Evolutionary conservation across 768 basidiomycete species (phyloP).

Genomic region (Auricularia sp.): DNA sequence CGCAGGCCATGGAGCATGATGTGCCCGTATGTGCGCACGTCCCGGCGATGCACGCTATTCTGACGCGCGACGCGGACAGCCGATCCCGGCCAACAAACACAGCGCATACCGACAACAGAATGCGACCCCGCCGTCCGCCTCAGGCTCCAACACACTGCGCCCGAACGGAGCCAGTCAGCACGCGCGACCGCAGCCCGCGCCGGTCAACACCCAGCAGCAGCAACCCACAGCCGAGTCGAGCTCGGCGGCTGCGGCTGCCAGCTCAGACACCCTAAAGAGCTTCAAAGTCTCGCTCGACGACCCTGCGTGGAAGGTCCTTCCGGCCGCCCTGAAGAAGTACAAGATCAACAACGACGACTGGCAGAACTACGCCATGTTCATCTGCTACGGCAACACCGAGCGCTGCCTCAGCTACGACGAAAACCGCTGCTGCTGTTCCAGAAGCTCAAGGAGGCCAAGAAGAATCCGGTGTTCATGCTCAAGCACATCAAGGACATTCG

Average conservation of each 20-base stretch:
- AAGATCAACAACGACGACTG: constrained; percentile 98
- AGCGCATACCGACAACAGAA: not conserved
- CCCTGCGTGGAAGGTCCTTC: constrained; percentile 96
- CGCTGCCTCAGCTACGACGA: constrained; percentile 96
- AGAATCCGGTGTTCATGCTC: constrained; percentile 98
- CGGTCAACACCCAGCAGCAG: constrained; percentile 1
- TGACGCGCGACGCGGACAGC: not conserved
- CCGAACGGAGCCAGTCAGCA: not conserved
- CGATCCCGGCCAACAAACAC: constrained; percentile 1
- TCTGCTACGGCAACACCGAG: constrained; percentile 92
- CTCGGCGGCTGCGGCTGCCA: not conserved
- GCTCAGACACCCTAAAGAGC: constrained; percentile 64
- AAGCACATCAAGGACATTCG: constrained; percentile 95
- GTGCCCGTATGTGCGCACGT: constrained; percentile 10
- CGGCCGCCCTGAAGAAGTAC: constrained; percentile 96
- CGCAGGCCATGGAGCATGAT: constrained; percentile 69
- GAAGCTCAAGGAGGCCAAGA: constrained; percentile 91
- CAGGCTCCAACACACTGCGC: constrained; percentile 20
- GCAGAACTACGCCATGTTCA: constrained; percentile 99
- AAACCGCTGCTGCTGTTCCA: constrained; percentile 96
- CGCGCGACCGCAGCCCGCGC: not conserved
- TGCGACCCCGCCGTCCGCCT: constrained; percentile 43
- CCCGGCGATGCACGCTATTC: not conserved
- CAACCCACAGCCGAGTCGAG: constrained; percentile 1
- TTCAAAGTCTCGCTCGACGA: constrained; percentile 98